Evolutionary conservation across 768 basidiomycete species (phyloP).

Genomic region (Phylloporus arenicola): DNA sequence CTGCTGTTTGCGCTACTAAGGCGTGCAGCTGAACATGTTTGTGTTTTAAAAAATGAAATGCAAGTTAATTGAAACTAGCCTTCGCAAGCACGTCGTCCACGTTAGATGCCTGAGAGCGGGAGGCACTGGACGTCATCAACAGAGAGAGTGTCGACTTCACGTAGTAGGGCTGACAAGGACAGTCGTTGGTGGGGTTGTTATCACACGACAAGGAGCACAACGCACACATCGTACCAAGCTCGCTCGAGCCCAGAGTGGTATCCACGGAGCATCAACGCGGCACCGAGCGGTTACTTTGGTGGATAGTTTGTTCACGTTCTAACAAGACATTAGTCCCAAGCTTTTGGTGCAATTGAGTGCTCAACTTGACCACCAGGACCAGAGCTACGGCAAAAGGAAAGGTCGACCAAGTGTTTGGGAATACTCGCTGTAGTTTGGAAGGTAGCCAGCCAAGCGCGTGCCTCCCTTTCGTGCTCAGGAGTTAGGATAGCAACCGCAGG

Average conservation of each 20-base stretch:
- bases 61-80: conserved; percentile 30
- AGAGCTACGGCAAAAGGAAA: conserved; percentile 73
- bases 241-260: conserved; percentile 60
- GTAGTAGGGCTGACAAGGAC: conserved; percentile 48
- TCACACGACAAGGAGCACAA: not conserved
- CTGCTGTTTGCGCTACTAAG: conserved; percentile 21
- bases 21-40: conserved; percentile 21
- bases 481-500: conserved; percentile 36
- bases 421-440: conserved; percentile 42
- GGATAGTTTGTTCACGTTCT: conserved; percentile 90
- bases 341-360: conserved; percentile 3
- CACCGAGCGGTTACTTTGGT: conserved; percentile 72
- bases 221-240: conserved; percentile 47
- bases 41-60: not conserved
- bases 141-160: conserved; percentile 64
- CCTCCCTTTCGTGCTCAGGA: conserved; percentile 41
- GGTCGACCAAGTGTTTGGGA: conserved; percentile 49
- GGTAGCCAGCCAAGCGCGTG: conserved; percentile 48
- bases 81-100: conserved; percentile 67
- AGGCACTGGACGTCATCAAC: conserved; percentile 60
- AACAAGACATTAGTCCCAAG: conserved; percentile 1
- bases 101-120: conserved; percentile 77
- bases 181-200: not conserved
- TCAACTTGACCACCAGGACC: conserved; percentile 81
- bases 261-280: conserved; percentile 53